These are phyloP conservation scores for Rosa chinensis DNA, from an alignment of 306 rosid genomes.

Conservation along the genomic window DNA sequence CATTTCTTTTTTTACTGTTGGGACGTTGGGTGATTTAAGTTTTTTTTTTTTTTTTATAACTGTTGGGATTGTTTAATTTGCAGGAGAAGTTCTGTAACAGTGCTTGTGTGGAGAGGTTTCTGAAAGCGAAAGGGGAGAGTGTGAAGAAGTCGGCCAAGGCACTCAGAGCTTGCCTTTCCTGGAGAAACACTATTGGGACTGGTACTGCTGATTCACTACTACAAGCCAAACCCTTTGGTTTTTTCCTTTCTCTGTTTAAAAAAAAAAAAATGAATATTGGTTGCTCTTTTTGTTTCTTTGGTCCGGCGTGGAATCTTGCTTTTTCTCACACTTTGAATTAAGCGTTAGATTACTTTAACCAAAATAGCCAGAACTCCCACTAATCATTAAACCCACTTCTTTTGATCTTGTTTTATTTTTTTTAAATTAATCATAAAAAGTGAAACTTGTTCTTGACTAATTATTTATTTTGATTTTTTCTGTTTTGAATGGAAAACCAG, in stretches of 20 bases:
- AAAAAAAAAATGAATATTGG: conserved; percentile 11
- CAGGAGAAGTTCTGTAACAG: conserved; percentile 93
- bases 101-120: conserved; percentile 78
- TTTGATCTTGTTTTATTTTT: neutral
- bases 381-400: conserved; percentile 52
- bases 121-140: conserved; percentile 75
- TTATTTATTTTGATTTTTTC: neutral
- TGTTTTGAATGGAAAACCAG: conserved; percentile 37
- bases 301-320: conserved; percentile 59
- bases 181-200: conserved; percentile 83
- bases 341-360: conserved; percentile 37
- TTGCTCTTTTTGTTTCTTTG: conserved; percentile 22
- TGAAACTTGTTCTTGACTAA: neutral
- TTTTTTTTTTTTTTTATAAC: too few relatives aligned
- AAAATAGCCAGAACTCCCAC: conserved; percentile 32
- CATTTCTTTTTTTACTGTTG: neutral
- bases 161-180: conserved; percentile 86
- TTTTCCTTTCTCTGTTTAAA: neutral
- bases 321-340: conserved; percentile 44
- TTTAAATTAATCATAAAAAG: neutral
- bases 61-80: neutral
- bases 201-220: conserved; percentile 36
- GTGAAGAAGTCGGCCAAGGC: conserved; percentile 92
- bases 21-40: neutral
- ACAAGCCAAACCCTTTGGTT: conserved; percentile 16